Conservation (phyloP, 2,329 filamentous ascomycete species). For the Botrytis galanthina region DNA sequence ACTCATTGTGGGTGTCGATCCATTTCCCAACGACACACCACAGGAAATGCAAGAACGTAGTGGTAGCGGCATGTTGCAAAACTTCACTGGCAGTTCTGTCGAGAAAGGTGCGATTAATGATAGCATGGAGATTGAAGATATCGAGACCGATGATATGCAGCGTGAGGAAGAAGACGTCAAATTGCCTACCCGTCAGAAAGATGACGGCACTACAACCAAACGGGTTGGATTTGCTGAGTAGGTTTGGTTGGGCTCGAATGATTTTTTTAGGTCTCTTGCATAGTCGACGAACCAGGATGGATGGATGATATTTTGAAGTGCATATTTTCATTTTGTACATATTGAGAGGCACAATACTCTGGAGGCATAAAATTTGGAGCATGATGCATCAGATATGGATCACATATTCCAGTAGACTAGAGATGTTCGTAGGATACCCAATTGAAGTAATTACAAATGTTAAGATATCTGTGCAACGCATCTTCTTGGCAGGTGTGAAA, state of each 20-base stretch:
- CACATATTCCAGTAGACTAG: background rate
- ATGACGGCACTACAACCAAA: constrained; percentile 29
- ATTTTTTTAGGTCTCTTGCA: background rate
- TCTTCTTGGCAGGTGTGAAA: background rate
- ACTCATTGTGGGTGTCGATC: constrained; percentile 33
- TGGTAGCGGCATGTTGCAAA: constrained; percentile 29
- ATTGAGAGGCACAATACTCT: constrained; percentile 8
- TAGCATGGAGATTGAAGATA: constrained; percentile 38
- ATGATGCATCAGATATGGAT: background rate
- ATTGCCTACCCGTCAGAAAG: background rate
- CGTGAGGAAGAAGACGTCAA: constrained; percentile 23
- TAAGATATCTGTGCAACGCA: too few relatives aligned
- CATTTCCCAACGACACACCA: constrained; percentile 17
- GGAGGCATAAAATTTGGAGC: background rate
- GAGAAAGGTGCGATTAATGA: constrained; percentile 31
- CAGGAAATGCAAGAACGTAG: constrained; percentile 37
- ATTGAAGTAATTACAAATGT: background rate
- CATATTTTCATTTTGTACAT: background rate
- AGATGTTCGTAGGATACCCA: background rate
- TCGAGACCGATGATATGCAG: constrained; percentile 30
- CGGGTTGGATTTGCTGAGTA: constrained; percentile 31
- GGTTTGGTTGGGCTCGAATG: background rate
- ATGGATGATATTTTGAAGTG: background rate
- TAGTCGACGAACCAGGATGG: background rate
- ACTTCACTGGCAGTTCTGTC: constrained; percentile 16